A percentile compares a stretch with the other conserved stretches of the same genome.
phyloP scores from a whole-genome alignment of 805 yeast species.

The Pichia ethanolica region DNA sequence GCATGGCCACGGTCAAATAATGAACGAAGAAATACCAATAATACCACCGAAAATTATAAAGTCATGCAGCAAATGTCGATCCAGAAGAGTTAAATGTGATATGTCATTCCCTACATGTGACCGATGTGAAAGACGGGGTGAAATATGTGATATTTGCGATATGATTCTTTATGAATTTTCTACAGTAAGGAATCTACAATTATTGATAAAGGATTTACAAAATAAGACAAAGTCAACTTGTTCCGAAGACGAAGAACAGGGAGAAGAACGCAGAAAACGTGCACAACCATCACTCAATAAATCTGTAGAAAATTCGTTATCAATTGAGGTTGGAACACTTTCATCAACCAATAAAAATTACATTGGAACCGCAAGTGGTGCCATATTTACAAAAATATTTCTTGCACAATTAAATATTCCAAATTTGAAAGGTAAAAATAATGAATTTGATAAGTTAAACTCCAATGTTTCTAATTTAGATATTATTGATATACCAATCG shows the following conservation, averaged over 20 bases:
- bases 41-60: not conserved
- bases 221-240: not conserved
- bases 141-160: not conserved
- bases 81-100: not conserved
- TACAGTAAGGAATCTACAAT: not conserved
- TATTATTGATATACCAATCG: not conserved
- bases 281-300: not conserved
- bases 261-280: not conserved
- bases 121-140: not conserved
- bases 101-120: not conserved
- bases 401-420: not conserved
- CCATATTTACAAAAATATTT: not conserved
- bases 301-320: not conserved
- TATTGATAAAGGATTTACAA: too few species aligned
- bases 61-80: not conserved
- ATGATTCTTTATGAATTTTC: not conserved
- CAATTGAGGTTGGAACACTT: not conserved
- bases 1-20: too few species aligned
- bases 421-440: not conserved
- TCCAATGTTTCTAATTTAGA: not conserved
- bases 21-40: too few species aligned
- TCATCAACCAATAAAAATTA: not conserved
- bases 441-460: not conserved
- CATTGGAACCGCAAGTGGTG: conserved; percentile 1
- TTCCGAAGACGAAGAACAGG: not conserved